phyloP scores from a whole-genome alignment of 2,329 filamentous ascomycete species.

The Helminthosporium solani region DNA sequence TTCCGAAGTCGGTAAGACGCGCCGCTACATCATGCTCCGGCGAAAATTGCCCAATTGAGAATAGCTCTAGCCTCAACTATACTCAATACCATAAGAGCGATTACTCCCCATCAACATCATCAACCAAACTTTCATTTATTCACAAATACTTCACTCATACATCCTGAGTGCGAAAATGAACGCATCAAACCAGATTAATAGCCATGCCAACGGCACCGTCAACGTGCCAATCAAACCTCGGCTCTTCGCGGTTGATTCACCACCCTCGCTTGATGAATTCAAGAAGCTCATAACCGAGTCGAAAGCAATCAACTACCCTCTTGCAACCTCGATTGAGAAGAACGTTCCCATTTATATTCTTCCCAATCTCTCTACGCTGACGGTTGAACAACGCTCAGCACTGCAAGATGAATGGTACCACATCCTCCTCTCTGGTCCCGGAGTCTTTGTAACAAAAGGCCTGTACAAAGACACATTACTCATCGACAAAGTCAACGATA shows the following conservation, averaged over 20 bases:
- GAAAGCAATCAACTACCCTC: conserved; percentile 47
- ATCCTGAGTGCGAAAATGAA: not conserved
- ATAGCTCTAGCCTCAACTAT: not conserved
- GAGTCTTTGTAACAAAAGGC: conserved; percentile 58
- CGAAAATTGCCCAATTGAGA: not conserved
- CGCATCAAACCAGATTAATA: not conserved
- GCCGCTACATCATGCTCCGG: not conserved
- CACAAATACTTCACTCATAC: not conserved
- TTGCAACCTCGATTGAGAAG: conserved; percentile 47
- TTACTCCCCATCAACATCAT: not conserved
- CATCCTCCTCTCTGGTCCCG: conserved; percentile 57
- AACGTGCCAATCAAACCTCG: conserved; percentile 21
- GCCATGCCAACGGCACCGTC: conserved; percentile 1
- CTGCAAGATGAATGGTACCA: conserved; percentile 64
- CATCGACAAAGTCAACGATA: conserved; percentile 24
- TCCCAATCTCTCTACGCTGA: conserved; percentile 36
- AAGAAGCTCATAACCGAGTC: conserved; percentile 48
- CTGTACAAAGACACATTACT: conserved; percentile 50
- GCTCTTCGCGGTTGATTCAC: conserved; percentile 28
- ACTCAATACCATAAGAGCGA: not conserved
- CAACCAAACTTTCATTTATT: not conserved
- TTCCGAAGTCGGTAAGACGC: not conserved
- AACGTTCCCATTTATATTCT: conserved; percentile 61
- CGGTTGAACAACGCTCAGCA: conserved; percentile 29
- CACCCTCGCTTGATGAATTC: conserved; percentile 48